Base-by-base conservation (phyloP, 805 yeast species). In the Torulaspora indica region DNA sequence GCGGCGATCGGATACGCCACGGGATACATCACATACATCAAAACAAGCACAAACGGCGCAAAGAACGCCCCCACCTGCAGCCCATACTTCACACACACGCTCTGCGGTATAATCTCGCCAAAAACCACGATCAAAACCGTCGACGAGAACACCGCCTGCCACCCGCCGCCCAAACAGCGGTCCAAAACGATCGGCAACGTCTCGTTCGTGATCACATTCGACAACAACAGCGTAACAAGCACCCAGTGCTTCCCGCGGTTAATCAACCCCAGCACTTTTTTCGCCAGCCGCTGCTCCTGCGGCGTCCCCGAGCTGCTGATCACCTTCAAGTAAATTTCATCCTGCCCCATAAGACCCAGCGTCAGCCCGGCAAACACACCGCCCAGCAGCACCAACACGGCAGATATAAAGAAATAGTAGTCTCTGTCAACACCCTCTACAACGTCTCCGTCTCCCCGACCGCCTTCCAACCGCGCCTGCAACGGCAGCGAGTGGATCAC, bases 301-400 rank as follows among this genome's bases (percentile, higher is more conserved):
- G 73, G 63, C 10, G 82, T 81, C n/a, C 98, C 98, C n/a, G 89
- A 79, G 36, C 84, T 79, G 43, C 89, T 81, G 49, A 91, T 83
- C 9, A 91, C 98, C 65, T 87, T 91, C 49, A 91, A 73, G 57
- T 90, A 87, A 18, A 91, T 91, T 65, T 91, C 98, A 64, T 91
- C 98, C 66, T 91, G 98, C 54, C 98, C 98, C 98, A 91, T 91
- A 8, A 91, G 75, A 2, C 93, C 98, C 38, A 91, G 71, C n/a
- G 98, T 93, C 34, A 91, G 73, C 6, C 95, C 95, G 4, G 95
- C 95, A 72, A 87, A 87, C n/a, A 85, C 81, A 53, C 95, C 95
- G 46, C 95, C 95, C 3, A 84, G 70, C 28, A 87, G 57, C 1
- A 86, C 95, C 18, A 86, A 70, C 17, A 70, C 52, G 5, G 75